Base-by-base conservation (phyloP, 2,329 filamentous ascomycete species). In the Apiospora saccharicola region DNA sequence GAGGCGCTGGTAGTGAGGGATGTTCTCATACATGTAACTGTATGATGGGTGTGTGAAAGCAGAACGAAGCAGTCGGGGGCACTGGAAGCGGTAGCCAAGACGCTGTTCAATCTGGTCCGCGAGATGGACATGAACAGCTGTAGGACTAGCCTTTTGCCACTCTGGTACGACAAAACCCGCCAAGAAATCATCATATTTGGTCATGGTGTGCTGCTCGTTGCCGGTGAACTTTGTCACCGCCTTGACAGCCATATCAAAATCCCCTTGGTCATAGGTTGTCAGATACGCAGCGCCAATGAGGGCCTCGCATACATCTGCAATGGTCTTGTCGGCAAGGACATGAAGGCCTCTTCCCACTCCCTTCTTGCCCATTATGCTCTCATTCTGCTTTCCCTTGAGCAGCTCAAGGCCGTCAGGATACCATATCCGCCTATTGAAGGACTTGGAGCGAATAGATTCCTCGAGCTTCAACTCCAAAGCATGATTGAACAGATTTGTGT, bases 241-340 rank as follows among this genome's bases (percentile, higher is more conserved):
- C 74, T 85, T 84, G 26, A 92, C 87, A 0, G 90, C 90, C 79
- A 89, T 79, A 78, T 92, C 87, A 77, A 91, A 87, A 72, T 83
- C 79, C 26, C 78, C 79, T 6, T 83, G 77, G 10, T 82, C 77
- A 49, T 81, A 78, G 4, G 82, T 82, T 0, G 86, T 87, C 51
- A 93, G 82, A 70, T 92, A 91, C 0, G 95, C 92, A 2, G 96
- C 96, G 7, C 96, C 96, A 68, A 99, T 98, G 72, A 98, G 84
- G 0, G 96, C 96, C 80, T 98, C 96, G 73, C 94, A 98, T 0
- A 98, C 95, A 81, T 98, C 96, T 4, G 96, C 96, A 77, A 98
- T 92, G 0, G 93, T 93, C 84, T 99, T 99, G 82, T 98, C 93
- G 0, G 91, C 92, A 1, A 99, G 87, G 0, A 84, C 85, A 78